A percentile compares a stretch with the other conserved stretches of the same genome.
Evolutionary conservation across 805 yeast genomes (phyloP).

Genomic region (Monosporozyma aerobia): DNA sequence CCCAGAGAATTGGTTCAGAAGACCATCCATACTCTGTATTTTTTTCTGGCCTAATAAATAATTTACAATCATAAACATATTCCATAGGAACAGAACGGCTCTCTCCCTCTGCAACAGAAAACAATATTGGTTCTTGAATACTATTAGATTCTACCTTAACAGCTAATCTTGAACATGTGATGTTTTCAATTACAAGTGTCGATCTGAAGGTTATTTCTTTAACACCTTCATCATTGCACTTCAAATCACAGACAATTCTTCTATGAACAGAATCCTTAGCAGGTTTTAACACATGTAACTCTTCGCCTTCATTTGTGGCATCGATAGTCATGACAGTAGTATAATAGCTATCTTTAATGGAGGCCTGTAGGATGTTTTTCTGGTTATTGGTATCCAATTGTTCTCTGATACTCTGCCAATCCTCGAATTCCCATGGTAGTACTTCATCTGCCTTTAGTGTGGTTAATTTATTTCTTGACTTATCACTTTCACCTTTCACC

Average conservation of each 20-base stretch:
- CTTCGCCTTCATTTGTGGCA: conserved; percentile 77
- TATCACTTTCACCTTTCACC: conserved; percentile 44
- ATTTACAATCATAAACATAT: conserved; percentile 46
- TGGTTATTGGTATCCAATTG: conserved; percentile 57
- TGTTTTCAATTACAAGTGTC: conserved; percentile 59
- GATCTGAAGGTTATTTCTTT: conserved; percentile 74
- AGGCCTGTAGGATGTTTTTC: conserved; percentile 55
- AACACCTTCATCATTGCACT: conserved; percentile 63
- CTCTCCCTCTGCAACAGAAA: conserved; percentile 45
- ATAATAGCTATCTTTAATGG: conserved; percentile 47
- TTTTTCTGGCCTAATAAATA: conserved; percentile 53
- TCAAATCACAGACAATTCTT: conserved; percentile 64
- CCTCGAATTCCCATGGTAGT: conserved; percentile 86
- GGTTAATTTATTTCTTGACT: conserved; percentile 22
- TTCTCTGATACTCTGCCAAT: conserved; percentile 83
- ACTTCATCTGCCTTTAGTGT: conserved; percentile 39
- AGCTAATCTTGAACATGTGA: conserved; percentile 50
- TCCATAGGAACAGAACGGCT: conserved; percentile 67
- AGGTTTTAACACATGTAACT: conserved; percentile 59
- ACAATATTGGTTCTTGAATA: conserved; percentile 24
- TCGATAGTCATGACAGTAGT: conserved; percentile 47
- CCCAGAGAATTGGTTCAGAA: conserved; percentile 55
- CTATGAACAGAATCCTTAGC: conserved; percentile 54
- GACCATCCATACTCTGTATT: conserved; percentile 63
- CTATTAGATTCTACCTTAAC: conserved; percentile 29